These are phyloP conservation scores for Lachnellula hyalina DNA, from an alignment of 2,329 filamentous ascomycete genomes.

Conservation along the genomic window DNA sequence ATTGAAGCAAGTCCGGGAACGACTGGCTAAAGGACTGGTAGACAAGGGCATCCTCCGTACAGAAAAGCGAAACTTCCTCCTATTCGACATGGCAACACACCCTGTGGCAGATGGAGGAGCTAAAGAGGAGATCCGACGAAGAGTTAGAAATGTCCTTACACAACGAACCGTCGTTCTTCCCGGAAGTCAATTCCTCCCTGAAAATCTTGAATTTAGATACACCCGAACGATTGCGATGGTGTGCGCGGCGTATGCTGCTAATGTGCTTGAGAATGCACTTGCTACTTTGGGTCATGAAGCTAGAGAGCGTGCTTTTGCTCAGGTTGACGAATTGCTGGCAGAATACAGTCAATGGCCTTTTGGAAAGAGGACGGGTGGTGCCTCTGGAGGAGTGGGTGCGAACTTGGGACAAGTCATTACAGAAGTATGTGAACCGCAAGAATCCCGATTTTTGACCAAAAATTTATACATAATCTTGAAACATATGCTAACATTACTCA, in stretches of 20 bases:
- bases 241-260: conserved; percentile 95
- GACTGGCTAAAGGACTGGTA: conserved; percentile 92
- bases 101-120: conserved; percentile 93
- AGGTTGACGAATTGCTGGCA: conserved; percentile 91
- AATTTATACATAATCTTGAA: conserved; percentile 6
- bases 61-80: conserved; percentile 98
- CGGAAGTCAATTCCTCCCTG: conserved; percentile 81
- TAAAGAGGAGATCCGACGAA: conserved; percentile 93
- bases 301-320: conserved; percentile 87
- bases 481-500: conserved; percentile 3
- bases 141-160: conserved; percentile 87
- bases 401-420: conserved; percentile 83
- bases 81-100: conserved; percentile 99
- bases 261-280: conserved; percentile 96
- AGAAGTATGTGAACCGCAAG: conserved; percentile 49
- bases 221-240: conserved; percentile 92
- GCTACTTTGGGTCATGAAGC: conserved; percentile 91
- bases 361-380: conserved; percentile 68
- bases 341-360: conserved; percentile 99
- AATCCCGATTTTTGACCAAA: background rate
- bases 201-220: conserved; percentile 91
- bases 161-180: conserved; percentile 90
- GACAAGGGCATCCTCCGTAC: conserved; percentile 98
- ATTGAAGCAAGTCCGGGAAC: conserved; percentile 97
- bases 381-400: conserved; percentile 76